Evolutionary conservation across 2,329 filamentous ascomycete species (phyloP), one percentile per base, ranked within the genome.

Genomic region (Fusarium subtropicale): DNA sequence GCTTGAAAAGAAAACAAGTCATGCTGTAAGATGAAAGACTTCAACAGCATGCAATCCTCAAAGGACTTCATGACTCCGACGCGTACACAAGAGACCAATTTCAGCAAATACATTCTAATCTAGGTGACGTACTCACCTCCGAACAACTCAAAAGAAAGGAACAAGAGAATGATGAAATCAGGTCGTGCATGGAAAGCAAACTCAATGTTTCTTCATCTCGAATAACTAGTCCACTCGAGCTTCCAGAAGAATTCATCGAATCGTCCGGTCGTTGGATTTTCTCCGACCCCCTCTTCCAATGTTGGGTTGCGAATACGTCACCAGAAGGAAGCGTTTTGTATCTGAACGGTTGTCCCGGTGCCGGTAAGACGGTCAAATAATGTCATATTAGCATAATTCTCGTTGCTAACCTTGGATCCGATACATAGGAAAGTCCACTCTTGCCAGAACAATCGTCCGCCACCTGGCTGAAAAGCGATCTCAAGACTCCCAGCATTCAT

Each of bases 401-500:
- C 5, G 5, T 18, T 2, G 15, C 15, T 34, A 3, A 34, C 18
- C 2, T 2, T 4, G 2, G 11, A 5, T 31, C 7, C 9, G 3
- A 18, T 34, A 18, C 16, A n/a, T 11, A 36, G 34, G 34, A 8
- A 36, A 36, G 8, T 36, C 34, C 1, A 36, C 34, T n/a, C 9
- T 36, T 16, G 16, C 34, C 18, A 36, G 7, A 9, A 36, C 16
- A 36, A 36, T 36, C 5, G n/a, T 36, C 5, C 34, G 34, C 10
- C 7, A 34, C 16, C 18, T 34, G 16, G 18, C 16, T 1, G 7
- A 34, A 4, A 10, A 18, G 18, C 7, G 3, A 10, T 34, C 16
- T 7, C 3, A 3, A 1, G 7, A 34, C 1, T 18, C 16, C 4
- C 33, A 9, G 15, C 7, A 3, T n/a, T n/a, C n/a, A n/a, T n/a